Conservation (phyloP, 306 rosid species). For the Prosopis cineraria region DNA sequence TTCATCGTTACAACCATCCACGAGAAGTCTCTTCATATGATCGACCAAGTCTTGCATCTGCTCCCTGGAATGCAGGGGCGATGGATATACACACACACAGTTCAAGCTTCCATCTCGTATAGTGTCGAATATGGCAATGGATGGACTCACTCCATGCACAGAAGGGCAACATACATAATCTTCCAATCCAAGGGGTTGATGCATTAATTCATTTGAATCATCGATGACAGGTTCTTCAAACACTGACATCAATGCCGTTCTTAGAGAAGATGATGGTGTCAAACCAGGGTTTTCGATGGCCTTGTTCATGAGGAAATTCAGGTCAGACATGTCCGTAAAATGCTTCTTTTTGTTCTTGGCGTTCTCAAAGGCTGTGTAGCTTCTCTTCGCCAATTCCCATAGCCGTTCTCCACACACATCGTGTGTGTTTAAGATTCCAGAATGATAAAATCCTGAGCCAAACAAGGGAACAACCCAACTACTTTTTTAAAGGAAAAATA, state of each 20-base stretch:
- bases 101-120: slow-evolving; percentile 65
- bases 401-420: slow-evolving; percentile 64
- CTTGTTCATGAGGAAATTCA: slow-evolving; percentile 88
- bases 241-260: slow-evolving; percentile 81
- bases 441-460: slow-evolving; percentile 86
- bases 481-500: not conserved
- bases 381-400: slow-evolving; percentile 82
- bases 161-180: slow-evolving; percentile 78
- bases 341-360: slow-evolving; percentile 79
- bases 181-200: slow-evolving; percentile 57
- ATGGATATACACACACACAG: slow-evolving; percentile 69
- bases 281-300: slow-evolving; percentile 86
- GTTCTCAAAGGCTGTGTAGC: slow-evolving; percentile 55
- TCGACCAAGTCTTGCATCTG: slow-evolving; percentile 72
- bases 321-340: slow-evolving; percentile 88
- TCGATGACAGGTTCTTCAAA: slow-evolving; percentile 72
- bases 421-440: slow-evolving; percentile 82
- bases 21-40: slow-evolving; percentile 72
- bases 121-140: slow-evolving; percentile 74
- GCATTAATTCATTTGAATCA: slow-evolving; percentile 36
- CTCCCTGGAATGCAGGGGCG: slow-evolving; percentile 79
- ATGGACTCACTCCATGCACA: slow-evolving; percentile 88
- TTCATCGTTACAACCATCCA: slow-evolving; percentile 46
- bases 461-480: slow-evolving; percentile 10
- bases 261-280: slow-evolving; percentile 74